Conservation (phyloP, 2,329 filamentous ascomycete species). For the Aspergillus thermomutatus region DNA sequence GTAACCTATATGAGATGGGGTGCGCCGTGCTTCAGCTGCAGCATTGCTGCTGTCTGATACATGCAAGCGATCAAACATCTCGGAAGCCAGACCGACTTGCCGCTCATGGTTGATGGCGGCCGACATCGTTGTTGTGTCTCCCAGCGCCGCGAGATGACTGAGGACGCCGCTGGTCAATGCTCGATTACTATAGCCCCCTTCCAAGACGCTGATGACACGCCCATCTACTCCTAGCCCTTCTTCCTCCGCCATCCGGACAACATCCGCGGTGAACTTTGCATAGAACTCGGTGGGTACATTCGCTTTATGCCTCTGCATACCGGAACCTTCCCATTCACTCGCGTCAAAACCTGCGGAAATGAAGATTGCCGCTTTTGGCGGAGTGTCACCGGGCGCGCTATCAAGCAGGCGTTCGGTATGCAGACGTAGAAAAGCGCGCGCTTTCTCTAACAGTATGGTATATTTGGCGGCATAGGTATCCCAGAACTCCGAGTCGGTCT, state of each 20-base stretch:
- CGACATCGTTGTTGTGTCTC: slow-evolving; percentile 47
- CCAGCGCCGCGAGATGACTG: slow-evolving; percentile 81
- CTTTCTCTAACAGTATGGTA: slow-evolving; percentile 71
- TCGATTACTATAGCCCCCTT: slow-evolving; percentile 93
- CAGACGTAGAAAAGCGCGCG: slow-evolving; percentile 68
- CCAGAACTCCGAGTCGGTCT: slow-evolving; percentile 82
- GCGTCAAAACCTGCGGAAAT: slow-evolving; percentile 95
- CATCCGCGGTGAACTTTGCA: slow-evolving; percentile 80
- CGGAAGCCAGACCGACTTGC: slow-evolving; percentile 48
- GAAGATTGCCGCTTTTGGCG: slow-evolving; percentile 83
- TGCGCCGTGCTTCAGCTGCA: slow-evolving; percentile 1
- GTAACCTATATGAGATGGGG: slow-evolving; percentile 45
- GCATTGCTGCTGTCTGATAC: slow-evolving; percentile 12
- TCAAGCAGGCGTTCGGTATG: slow-evolving; percentile 66
- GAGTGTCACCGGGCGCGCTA: slow-evolving; percentile 52
- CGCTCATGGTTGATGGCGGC: slow-evolving; percentile 22
- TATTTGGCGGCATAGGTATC: slow-evolving; percentile 79
- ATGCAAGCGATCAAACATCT: slow-evolving; percentile 52
- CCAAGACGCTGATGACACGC: slow-evolving; percentile 85
- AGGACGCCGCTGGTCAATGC: slow-evolving; percentile 84
- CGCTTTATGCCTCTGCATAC: slow-evolving; percentile 94
- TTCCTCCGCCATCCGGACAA: slow-evolving; percentile 77
- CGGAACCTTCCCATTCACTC: slow-evolving; percentile 85
- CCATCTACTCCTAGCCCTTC: slow-evolving; percentile 74
- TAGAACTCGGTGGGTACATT: slow-evolving; percentile 98